Conservation (phyloP, 371 early-diverging fungal species). For the Mucor indicus region DNA sequence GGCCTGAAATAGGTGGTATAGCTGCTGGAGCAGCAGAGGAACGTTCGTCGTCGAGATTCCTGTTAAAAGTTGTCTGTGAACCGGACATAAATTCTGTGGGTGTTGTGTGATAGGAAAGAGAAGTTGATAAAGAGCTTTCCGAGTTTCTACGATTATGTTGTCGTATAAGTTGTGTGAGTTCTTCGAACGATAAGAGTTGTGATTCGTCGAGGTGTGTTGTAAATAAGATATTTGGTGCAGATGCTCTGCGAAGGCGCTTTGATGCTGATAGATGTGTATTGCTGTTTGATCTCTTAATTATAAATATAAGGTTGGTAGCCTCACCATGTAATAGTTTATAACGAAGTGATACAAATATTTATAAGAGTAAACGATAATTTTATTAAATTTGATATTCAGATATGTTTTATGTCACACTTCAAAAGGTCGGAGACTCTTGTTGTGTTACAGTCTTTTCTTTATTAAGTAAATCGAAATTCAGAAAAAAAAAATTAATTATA, state of each 20-base stretch:
- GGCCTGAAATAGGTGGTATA: background rate
- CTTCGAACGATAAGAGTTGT: background rate
- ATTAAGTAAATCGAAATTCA: no score
- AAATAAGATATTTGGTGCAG: background rate
- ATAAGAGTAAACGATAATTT: background rate
- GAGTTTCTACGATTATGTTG: background rate
- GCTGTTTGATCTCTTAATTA: background rate
- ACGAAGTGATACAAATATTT: background rate
- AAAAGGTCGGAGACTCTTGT: no score
- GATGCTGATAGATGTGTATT: background rate
- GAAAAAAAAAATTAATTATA: no score
- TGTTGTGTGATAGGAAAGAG: no score
- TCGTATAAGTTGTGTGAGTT: background rate
- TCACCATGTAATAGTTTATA: conserved; percentile 1
- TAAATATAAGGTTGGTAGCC: background rate
- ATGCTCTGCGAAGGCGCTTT: conserved; percentile 1
- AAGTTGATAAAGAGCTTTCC: no score
- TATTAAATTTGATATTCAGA: background rate
- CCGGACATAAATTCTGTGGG: no score
- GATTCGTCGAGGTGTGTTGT: background rate
- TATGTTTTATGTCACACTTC: no score
- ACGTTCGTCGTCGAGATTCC: background rate
- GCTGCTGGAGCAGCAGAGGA: background rate
- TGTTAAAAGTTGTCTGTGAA: background rate
- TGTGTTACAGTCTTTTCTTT: no score